Base-by-base conservation (phyloP, 1,284 basidiomycete genomes). In the Ustilago trichophora region DNA sequence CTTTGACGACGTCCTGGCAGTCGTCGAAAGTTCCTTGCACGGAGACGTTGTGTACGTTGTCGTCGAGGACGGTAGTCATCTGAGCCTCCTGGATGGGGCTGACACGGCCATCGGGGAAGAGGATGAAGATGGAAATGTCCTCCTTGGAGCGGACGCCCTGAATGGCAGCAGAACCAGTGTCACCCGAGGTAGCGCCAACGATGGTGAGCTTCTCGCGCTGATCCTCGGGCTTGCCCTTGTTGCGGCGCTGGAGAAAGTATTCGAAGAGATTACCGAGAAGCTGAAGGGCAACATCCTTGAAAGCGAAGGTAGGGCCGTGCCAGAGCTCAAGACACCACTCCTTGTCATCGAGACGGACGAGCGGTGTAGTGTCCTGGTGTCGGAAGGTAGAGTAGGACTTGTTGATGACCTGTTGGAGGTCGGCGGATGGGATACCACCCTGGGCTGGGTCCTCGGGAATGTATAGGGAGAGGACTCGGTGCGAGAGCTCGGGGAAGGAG, bases 31-130 rank as follows among this genome's bases (percentile, higher is more conserved):
- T 96, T 63, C 93, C 92, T 63, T 90, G 88, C 16, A 98, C 91
- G 1, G 94, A 92, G 47, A 98, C 84, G 75, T 95, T 97, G 84
- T 95, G 91, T 19, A 99, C 95, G 76, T 99, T 99, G 1, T 87
- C 84, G 80, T 98, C 96, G 9, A 90, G 89, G 26, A 98, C 91
- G 0, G 95, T 98, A 4, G 95, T 97, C 96, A 98, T 99, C 83
- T 99, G 96, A 3, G 94, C 95, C 82, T 98, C 93, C 82, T 98
- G 96, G 68, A 99, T 94, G 15, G 93, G 94, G 6, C 93, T 97
- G 42, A 98, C 91, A 26, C 95, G 90, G n/a, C 93, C 93, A 76
- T 93, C 92, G 15, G 96, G 96, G 82, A 97, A 93, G 24, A 98
- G 88, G 78, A 99, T 98, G 84, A 97, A 98, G 82, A 98, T 96